A percentile compares a stretch with the other conserved stretches of the same genome.
These are phyloP conservation scores for Xanthoparmelia taractica DNA, from an alignment of 495 filamentous ascomycete species.

Conservation along the genomic window DNA sequence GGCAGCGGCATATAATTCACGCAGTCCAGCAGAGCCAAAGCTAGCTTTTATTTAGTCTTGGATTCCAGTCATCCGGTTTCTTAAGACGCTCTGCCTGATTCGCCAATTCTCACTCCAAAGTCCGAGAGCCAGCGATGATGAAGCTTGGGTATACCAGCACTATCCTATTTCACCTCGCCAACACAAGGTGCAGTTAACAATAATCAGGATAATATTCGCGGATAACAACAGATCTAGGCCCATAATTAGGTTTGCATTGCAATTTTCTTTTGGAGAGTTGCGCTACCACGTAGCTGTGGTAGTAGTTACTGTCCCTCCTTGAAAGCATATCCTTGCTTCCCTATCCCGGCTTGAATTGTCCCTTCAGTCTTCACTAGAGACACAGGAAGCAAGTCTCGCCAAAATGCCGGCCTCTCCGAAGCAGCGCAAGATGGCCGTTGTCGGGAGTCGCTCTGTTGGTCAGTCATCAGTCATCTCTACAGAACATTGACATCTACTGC, in stretches of 20 bases:
- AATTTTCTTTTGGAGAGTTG: not conserved
- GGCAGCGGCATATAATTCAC: slow-evolving; percentile 1
- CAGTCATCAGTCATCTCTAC: slow-evolving; percentile 36
- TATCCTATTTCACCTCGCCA: not conserved
- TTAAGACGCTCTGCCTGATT: not conserved
- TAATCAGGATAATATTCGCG: not conserved
- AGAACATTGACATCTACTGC: not conserved
- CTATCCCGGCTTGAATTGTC: not conserved
- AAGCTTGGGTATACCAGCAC: not conserved
- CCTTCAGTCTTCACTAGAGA: not conserved
- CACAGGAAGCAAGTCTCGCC: not conserved
- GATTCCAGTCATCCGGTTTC: not conserved
- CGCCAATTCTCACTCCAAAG: not conserved
- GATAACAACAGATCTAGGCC: not conserved
- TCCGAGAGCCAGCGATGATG: not conserved
- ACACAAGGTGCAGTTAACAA: not conserved
- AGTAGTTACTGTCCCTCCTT: slow-evolving; percentile 1
- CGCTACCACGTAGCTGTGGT: slow-evolving; percentile 13
- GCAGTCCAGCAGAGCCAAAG: not conserved
- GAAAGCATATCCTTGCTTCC: slow-evolving; percentile 13
- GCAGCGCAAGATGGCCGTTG: slow-evolving; percentile 96
- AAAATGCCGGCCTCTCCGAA: slow-evolving; percentile 76
- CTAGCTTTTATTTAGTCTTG: not conserved
- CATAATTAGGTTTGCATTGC: slow-evolving; percentile 1
- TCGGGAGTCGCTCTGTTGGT: slow-evolving; percentile 96